Conservation (phyloP, 106 monocot genomes). For the Ottelia alismoides region DNA sequence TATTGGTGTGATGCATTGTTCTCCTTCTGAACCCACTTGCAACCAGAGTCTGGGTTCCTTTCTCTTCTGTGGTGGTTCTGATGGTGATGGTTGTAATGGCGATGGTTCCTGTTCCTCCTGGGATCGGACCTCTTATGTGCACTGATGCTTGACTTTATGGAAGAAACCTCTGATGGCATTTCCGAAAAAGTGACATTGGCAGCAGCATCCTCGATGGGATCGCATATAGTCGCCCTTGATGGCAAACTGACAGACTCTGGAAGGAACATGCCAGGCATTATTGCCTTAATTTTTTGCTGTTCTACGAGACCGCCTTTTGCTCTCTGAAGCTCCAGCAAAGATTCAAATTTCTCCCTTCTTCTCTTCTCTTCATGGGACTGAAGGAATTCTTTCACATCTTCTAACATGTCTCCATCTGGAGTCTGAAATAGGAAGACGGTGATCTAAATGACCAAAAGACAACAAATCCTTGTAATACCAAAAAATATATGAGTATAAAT, state of each 20-base stretch:
- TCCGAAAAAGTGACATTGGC: too few species aligned
- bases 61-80: not conserved
- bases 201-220: too few species aligned
- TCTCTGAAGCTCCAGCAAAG: not conserved
- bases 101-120: not conserved
- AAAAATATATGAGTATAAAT: not conserved
- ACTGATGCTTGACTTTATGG: too few species aligned
- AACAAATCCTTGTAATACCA: not conserved
- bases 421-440: not conserved
- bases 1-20: not conserved
- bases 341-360: constrained; percentile 2
- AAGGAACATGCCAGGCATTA: constrained; percentile 8
- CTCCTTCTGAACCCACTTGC: not conserved
- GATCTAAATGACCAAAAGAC: not conserved
- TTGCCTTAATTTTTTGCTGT: constrained; percentile 1
- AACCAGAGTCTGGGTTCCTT: not conserved
- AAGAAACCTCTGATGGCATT: too few species aligned
- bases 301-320: constrained; percentile 3
- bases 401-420: not conserved
- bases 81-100: too few species aligned
- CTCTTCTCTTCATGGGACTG: not conserved
- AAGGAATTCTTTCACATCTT: not conserved
- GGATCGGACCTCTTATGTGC: not conserved
- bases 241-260: constrained; percentile 1
- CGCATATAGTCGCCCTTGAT: too few species aligned